A percentile compares a stretch with the other conserved stretches of the same genome.
phyloP scores from a whole-genome alignment of 441 rosid genomes.

The Gossypium davidsonii region DNA sequence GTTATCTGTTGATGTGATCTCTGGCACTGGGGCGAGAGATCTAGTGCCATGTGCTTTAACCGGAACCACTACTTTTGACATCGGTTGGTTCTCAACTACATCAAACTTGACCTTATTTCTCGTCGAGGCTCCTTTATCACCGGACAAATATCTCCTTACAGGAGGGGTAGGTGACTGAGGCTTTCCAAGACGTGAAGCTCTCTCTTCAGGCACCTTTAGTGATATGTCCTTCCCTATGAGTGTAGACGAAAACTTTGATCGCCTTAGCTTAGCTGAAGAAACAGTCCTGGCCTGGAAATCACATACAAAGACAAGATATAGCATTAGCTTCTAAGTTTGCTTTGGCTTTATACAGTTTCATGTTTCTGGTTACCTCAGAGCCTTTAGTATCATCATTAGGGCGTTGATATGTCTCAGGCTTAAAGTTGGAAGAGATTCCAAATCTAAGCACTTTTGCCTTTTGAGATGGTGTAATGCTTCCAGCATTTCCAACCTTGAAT shows the following conservation, averaged over 20 bases:
- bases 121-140: slow-evolving; percentile 60
- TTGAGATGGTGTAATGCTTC: slow-evolving; percentile 46
- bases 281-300: slow-evolving; percentile 61
- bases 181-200: slow-evolving; percentile 29
- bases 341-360: background rate
- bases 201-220: slow-evolving; percentile 51
- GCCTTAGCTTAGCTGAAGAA: slow-evolving; percentile 79
- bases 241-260: slow-evolving; percentile 58
- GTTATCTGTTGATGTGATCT: slow-evolving; percentile 40
- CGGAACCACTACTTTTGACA: slow-evolving; percentile 60
- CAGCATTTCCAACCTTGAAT: slow-evolving; percentile 34
- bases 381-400: slow-evolving; percentile 40
- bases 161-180: slow-evolving; percentile 68
- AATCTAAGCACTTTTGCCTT: slow-evolving; percentile 64
- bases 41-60: slow-evolving; percentile 58
- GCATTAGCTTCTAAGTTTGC: slow-evolving; percentile 17
- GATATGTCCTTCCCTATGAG: slow-evolving; percentile 48
- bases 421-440: slow-evolving; percentile 35
- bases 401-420: slow-evolving; percentile 48
- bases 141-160: slow-evolving; percentile 56
- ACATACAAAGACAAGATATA: slow-evolving; percentile 13
- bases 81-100: slow-evolving; percentile 39
- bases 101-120: slow-evolving; percentile 55
- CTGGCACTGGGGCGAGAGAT: slow-evolving; percentile 41
- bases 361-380: slow-evolving; percentile 46